Base-by-base conservation (phyloP, 768 basidiomycete genomes). In the Pleurotus tuber-regium region DNA sequence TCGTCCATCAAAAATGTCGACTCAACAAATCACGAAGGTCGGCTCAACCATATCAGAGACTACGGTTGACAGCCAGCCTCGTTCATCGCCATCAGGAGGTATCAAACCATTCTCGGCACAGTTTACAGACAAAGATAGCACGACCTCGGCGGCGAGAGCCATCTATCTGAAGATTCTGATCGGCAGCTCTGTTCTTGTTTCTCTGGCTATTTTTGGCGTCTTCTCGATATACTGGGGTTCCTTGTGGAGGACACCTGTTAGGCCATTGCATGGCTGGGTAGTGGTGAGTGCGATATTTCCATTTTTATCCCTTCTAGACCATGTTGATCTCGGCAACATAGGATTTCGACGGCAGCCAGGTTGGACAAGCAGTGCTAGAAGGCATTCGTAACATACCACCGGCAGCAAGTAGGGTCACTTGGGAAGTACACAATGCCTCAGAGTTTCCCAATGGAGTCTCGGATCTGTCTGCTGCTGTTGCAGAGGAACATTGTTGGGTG, bases 211-310 rank as follows among this genome's bases (percentile, higher is more conserved):
- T 36, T 74, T 80, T 54, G 65, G 63, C 0, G 66, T 83, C 18
- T 64, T 85, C 51, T 63, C 80, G 2, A 82, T 86, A 40, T 84
- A 78, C 61, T 86, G 82, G 82, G 71, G 70, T 4, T 59, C 80
- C 9, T 62, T 80, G 3, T 80, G 80, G 66, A 71, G 71, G 48
- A 71, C 71, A 4, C 71, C 64, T 28, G 71, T 54, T 0, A 63
- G 69, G 31, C 74, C 76, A 19, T 58, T 86, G 21, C 60, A 71
- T n/a, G 82, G 79, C 1, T 83, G 75, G 71, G 71, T 86, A 0
- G 76, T 86, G 21, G 83, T 84, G 52, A 44, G 80, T 19, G 36
- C 43, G 11, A 30, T 2, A 2, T 4, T 4, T 7, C 36, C 29
- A 26, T 12, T 40, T 29, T 21, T 43, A 29, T 23, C 7, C 19